Conservation (phyloP, 1,139 yeast genomes). For the Scheffersomyces lignicola region DNA sequence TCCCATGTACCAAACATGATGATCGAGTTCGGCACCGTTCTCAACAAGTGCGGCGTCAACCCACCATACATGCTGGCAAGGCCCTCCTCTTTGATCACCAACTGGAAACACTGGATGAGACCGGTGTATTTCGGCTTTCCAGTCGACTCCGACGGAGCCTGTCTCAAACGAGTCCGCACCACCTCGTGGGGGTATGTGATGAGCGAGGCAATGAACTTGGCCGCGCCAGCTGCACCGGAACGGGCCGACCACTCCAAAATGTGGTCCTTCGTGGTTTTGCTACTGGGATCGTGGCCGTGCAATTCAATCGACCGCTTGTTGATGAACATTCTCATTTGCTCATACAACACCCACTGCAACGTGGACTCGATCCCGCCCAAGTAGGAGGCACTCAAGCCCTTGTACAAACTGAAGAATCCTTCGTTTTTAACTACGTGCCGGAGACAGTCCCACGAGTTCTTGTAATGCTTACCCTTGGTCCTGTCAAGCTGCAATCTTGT, state of each 20-base stretch:
- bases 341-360: conserved; percentile 94
- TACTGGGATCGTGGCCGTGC: conserved; percentile 42
- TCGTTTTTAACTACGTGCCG: conserved; percentile 69
- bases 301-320: conserved; percentile 53
- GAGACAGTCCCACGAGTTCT: conserved; percentile 84
- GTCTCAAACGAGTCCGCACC: conserved; percentile 91
- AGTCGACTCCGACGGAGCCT: conserved; percentile 74
- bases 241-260: conserved; percentile 91
- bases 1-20: conserved; percentile 99
- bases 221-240: conserved; percentile 97
- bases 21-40: conserved; percentile 97
- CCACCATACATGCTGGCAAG: conserved; percentile 95
- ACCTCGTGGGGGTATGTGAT: conserved; percentile 98
- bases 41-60: conserved; percentile 88
- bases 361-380: conserved; percentile 93
- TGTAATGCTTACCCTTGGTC: conserved; percentile 62
- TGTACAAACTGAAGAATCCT: conserved; percentile 78
- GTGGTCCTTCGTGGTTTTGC: conserved; percentile 58
- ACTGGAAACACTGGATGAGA: conserved; percentile 77
- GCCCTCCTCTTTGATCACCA: conserved; percentile 89
- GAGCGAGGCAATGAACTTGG: conserved; percentile 88
- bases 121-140: conserved; percentile 91
- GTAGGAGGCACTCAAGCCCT: conserved; percentile 91
- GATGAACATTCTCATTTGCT: conserved; percentile 83
- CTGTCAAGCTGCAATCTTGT: conserved; percentile 92